A percentile compares a stretch with the other conserved stretches of the same genome.
These are phyloP conservation scores for Barnettozyma hawaiiensis DNA, from an alignment of 1,139 yeast species.

Conservation along the genomic window DNA sequence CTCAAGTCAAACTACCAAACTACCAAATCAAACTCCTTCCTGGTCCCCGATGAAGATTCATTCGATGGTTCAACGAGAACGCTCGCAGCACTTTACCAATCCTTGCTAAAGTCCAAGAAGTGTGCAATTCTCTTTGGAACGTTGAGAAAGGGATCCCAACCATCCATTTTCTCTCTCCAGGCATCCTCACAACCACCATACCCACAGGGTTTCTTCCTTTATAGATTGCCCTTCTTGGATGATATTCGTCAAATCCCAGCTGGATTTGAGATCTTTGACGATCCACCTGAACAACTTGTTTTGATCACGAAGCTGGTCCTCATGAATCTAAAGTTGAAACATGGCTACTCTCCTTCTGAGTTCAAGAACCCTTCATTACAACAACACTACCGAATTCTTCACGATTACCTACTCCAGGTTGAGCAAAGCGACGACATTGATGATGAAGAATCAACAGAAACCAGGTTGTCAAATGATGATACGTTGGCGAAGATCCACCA, in stretches of 20 bases:
- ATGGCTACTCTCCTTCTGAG: constrained; percentile 52
- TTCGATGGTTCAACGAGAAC: constrained; percentile 61
- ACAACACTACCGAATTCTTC: constrained; percentile 59
- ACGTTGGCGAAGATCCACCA: constrained; percentile 27
- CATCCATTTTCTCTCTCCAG: constrained; percentile 53
- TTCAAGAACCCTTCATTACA: constrained; percentile 64
- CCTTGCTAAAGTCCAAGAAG: constrained; percentile 46
- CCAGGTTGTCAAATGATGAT: constrained; percentile 27
- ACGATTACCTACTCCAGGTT: constrained; percentile 62
- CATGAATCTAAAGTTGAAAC: constrained; percentile 36
- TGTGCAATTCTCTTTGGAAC: constrained; percentile 75
- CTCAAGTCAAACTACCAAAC: constrained; percentile 49
- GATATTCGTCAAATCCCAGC: constrained; percentile 51
- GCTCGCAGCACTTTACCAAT: constrained; percentile 60
- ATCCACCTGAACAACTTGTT: constrained; percentile 26
- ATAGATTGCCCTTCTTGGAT: constrained; percentile 58
- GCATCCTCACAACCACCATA: constrained; percentile 41
- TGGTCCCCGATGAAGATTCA: constrained; percentile 53
- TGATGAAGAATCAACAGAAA: constrained; percentile 18
- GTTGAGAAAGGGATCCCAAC: constrained; percentile 43
- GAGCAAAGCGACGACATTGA: constrained; percentile 41
- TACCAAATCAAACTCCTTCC: constrained; percentile 47
- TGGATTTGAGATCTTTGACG: constrained; percentile 15
- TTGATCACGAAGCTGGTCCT: constrained; percentile 37
- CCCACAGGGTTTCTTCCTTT: constrained; percentile 60